A percentile compares a stretch with the other conserved stretches of the same genome.
phyloP scores from a whole-genome alignment of 1,139 yeast species.

The Saccharomycopsis phalli region DNA sequence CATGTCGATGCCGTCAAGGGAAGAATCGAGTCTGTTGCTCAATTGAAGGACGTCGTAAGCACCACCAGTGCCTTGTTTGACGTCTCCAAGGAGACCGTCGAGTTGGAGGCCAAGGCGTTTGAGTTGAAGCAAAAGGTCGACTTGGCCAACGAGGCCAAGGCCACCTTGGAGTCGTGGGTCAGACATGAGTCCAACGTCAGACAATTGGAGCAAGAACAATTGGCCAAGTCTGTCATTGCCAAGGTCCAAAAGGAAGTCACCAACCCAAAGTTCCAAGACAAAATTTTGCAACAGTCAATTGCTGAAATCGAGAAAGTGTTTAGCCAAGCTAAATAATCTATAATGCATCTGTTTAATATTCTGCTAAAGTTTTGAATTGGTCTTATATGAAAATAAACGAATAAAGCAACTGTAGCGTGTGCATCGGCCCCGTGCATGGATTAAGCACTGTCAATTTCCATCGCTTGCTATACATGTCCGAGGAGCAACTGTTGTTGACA shows the following conservation, averaged over 20 bases:
- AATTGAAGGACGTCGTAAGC: constrained; percentile 83
- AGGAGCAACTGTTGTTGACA: background rate
- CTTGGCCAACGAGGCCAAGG: constrained; percentile 82
- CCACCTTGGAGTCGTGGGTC: constrained; percentile 97
- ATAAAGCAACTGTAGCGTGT: background rate
- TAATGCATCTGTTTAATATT: constrained; percentile 2
- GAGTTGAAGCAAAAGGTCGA: constrained; percentile 88
- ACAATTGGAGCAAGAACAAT: constrained; percentile 91
- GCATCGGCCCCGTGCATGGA: background rate
- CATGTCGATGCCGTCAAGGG: constrained; percentile 89
- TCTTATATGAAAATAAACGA: background rate
- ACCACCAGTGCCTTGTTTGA: constrained; percentile 89
- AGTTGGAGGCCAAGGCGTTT: constrained; percentile 88
- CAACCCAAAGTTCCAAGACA: constrained; percentile 91
- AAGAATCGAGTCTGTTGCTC: constrained; percentile 81
- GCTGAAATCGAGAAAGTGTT: constrained; percentile 87
- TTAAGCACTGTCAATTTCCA: background rate
- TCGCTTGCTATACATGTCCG: background rate
- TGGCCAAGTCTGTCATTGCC: constrained; percentile 75
- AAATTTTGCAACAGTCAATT: constrained; percentile 81
- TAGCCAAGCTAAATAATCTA: constrained; percentile 23
- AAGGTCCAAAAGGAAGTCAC: constrained; percentile 81
- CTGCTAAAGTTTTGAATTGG: background rate
- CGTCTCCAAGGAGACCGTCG: constrained; percentile 92
- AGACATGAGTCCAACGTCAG: constrained; percentile 96